Base-by-base conservation (phyloP, 2,329 filamentous ascomycete species). In the Penicillium janthinellum region DNA sequence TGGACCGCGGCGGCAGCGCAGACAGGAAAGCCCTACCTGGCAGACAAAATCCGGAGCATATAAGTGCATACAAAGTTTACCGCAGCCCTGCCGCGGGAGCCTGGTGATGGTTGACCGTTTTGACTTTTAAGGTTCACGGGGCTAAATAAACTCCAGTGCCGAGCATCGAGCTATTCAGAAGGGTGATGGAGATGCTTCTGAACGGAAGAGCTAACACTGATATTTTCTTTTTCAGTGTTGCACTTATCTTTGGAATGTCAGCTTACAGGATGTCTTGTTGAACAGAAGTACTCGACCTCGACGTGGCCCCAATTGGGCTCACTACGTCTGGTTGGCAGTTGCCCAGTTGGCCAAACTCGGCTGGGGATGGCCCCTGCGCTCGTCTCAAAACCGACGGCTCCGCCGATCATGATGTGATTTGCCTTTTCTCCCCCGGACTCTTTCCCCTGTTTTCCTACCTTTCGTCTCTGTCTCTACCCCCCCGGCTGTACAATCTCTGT, bases 301-400 rank as follows among this genome's bases (percentile, higher is more conserved):
- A n/a, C n/a, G 10, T 47, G 25, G 44, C 44, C 15, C 28, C 15
- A 31, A 10, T 20, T 17, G 28, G 25, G 25, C 25, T 25, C 28
- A 31, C 28, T 31, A 5, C 28, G 5, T 31, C 1, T 8, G 4
- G 28, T 28, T 47, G 22, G 45, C 22, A 25, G 28, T n/a, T 47
- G 22, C 10, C 44, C 28, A 48, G 45, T 48, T 34, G 45, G 45
- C 45, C 6, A 12, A 15, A 20, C 44, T 47, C 22, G 45, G 45
- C 45, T 31, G 28, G 22, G 17, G 52, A 42, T 59, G 57, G 56
- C 56, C 56, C 51, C 56, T 58, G 56, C 56, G 15, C 51, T 39
- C 39, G 49, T 50, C 39, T 58, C 56, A 54, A 50, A 45, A 34
- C 10, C 35, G 41, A 28, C 14, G n/a, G 15, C 35, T n/a, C 37